Evolutionary conservation across 2,329 filamentous ascomycete species (phyloP).

Genomic region (Phyllosticta paracitricarpa): DNA sequence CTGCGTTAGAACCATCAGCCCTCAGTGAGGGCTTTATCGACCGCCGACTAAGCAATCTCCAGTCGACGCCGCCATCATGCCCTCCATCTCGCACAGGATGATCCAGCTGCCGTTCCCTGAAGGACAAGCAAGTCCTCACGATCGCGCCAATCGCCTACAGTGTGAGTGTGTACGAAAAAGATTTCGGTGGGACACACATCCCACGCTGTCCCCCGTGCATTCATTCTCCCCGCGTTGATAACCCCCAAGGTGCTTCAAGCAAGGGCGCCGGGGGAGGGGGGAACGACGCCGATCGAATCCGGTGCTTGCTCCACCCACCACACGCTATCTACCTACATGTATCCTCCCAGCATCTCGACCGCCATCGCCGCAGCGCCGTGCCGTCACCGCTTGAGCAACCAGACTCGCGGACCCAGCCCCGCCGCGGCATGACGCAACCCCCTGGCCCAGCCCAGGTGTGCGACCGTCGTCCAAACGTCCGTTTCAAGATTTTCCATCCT

Average conservation of each 20-base stretch:
- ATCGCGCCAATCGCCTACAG: background rate
- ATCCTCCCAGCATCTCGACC: background rate
- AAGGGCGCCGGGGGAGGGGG: background rate
- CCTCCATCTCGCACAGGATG: too few species aligned
- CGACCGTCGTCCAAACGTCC: background rate
- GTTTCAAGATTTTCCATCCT: background rate
- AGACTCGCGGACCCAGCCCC: background rate
- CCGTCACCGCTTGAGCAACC: background rate
- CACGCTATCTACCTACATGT: background rate
- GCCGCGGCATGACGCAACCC: background rate
- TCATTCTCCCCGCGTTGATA: background rate
- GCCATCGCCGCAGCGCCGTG: background rate
- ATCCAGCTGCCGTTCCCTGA: too few species aligned
- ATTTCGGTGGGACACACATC: too few species aligned
- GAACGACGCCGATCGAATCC: background rate
- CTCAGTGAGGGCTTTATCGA: background rate
- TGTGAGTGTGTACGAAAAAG: background rate
- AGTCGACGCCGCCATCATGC: background rate
- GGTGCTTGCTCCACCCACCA: background rate
- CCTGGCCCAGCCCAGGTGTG: background rate
- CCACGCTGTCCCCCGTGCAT: too few species aligned
- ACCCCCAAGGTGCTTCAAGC: background rate
- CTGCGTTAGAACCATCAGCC: background rate
- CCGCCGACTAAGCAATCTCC: background rate
- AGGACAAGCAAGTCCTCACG: too few species aligned